Evolutionary conservation across 1,284 basidiomycete genomes (phyloP).

Genomic region (Fomitiporia mediterranea): DNA sequence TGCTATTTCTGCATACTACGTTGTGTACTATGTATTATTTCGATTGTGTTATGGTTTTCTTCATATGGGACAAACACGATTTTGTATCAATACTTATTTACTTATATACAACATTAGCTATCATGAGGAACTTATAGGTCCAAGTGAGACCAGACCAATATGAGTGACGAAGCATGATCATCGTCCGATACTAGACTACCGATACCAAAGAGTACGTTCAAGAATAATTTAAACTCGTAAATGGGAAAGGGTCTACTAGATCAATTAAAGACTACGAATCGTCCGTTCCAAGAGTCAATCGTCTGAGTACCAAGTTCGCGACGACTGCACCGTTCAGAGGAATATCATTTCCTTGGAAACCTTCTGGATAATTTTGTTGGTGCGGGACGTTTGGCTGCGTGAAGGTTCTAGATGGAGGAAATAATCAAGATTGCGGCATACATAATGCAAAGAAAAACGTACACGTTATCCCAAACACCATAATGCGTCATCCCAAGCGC

Average conservation of each 20-base stretch:
- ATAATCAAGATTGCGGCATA: not conserved
- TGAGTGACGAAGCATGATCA: no score
- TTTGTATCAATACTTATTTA: no score
- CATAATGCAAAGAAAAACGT: conserved; percentile 22
- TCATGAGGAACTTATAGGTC: no score
- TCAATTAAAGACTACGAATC: conserved; percentile 1
- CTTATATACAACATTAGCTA: no score
- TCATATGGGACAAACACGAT: no score
- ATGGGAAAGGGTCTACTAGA: no score
- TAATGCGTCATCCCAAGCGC: conserved; percentile 82
- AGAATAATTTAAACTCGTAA: no score
- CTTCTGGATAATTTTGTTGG: conserved; percentile 45
- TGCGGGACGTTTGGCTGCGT: conserved; percentile 44
- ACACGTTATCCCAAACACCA: conserved; percentile 73
- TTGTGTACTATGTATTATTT: not conserved
- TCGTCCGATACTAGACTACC: no score
- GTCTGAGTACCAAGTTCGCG: conserved; percentile 33
- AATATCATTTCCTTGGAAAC: conserved; percentile 56
- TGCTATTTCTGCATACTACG: not conserved
- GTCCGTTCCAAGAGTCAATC: conserved; percentile 25
- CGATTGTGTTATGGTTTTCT: no score
- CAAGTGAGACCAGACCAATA: no score
- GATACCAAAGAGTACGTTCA: no score
- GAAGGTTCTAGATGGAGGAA: conserved; percentile 33
- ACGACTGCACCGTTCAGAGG: conserved; percentile 45